A percentile compares a stretch with the other conserved stretches of the same genome.
These are phyloP conservation scores for Gonapodya prolifera DNA, from an alignment of 192 early-diverging fungal genomes.

Conservation along the genomic window DNA sequence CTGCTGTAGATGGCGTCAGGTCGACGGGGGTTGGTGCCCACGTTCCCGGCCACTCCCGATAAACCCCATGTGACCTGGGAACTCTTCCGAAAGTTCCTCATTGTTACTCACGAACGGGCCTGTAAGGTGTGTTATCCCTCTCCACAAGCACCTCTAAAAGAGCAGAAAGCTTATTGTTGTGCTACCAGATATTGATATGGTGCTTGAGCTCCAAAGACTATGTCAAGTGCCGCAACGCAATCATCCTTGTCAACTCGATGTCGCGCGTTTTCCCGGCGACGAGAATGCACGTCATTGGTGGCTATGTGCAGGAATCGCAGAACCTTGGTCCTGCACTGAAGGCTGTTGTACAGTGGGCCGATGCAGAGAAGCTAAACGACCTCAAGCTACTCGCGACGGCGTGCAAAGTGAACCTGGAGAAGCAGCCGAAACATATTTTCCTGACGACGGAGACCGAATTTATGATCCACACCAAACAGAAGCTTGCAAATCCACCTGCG, in stretches of 20 bases:
- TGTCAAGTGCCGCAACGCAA: conserved; percentile 60
- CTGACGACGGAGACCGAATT: too few species aligned
- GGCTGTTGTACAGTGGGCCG: too few species aligned
- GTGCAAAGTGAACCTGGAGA: too few species aligned
- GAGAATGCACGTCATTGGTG: too few species aligned
- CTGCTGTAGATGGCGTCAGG: too few species aligned
- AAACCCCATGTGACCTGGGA: conserved; percentile 54
- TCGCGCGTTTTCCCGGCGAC: conserved; percentile 47
- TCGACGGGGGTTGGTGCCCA: conserved; percentile 36
- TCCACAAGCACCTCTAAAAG: conserved; percentile 9
- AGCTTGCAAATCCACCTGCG: too few species aligned
- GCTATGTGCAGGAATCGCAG: too few species aligned
- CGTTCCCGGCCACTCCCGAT: conserved; percentile 48
- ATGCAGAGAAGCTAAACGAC: too few species aligned
- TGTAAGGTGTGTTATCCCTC: background rate
- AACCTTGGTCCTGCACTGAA: too few species aligned
- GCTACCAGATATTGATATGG: conserved; percentile 15
- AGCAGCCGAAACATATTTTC: too few species aligned
- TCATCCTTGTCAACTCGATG: conserved; percentile 55
- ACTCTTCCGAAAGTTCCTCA: conserved; percentile 2
- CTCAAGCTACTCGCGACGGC: too few species aligned
- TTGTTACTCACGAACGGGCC: background rate
- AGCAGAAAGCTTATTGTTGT: conserved; percentile 6
- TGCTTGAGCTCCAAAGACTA: conserved; percentile 48
- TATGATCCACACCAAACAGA: too few species aligned